Percentiles rank a stretch among this genome's conserved stretches.
Evolutionary conservation across 1,284 basidiomycete genomes (phyloP).

Genomic region (Austroboletus olivaceoglutinosus): DNA sequence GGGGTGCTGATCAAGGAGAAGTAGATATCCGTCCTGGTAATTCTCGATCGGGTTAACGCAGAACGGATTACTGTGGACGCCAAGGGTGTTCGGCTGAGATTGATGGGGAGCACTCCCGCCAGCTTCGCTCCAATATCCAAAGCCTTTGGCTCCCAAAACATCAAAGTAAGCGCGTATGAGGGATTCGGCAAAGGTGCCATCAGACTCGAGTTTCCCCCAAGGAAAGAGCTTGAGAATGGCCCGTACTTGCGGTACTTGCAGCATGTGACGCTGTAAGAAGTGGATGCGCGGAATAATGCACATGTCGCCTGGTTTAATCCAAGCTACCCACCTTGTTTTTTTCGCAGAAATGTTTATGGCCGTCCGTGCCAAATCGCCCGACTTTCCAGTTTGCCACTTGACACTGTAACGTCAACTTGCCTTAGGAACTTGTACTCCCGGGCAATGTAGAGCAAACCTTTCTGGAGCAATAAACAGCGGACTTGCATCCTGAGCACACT

Average conservation of each 20-base stretch:
- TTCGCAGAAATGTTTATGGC: slow-evolving; percentile 36
- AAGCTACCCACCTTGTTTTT: slow-evolving; percentile 34
- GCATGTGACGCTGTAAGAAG: slow-evolving; percentile 36
- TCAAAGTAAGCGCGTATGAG: slow-evolving; percentile 37
- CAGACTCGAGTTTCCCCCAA: slow-evolving; percentile 41
- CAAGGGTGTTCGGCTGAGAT: slow-evolving; percentile 13
- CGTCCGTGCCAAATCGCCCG: slow-evolving; percentile 28
- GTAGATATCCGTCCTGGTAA: slow-evolving; percentile 34
- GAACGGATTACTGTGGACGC: not conserved
- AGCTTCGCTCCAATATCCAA: slow-evolving; percentile 39
- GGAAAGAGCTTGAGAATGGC: slow-evolving; percentile 36
- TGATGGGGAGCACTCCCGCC: slow-evolving; percentile 36
- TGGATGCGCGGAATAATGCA: not conserved
- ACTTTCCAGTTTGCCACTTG: slow-evolving; percentile 32
- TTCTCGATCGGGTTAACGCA: slow-evolving; percentile 12
- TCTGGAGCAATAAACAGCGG: slow-evolving; percentile 32
- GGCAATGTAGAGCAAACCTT: slow-evolving; percentile 12
- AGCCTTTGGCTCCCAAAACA: slow-evolving; percentile 38
- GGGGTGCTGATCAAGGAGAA: slow-evolving; percentile 30
- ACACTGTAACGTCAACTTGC: slow-evolving; percentile 19
- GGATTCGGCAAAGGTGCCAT: slow-evolving; percentile 37
- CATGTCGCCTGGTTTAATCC: not conserved
- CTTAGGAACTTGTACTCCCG: not conserved
- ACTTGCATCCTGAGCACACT: slow-evolving; percentile 32
- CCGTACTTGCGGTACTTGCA: slow-evolving; percentile 29